Percentiles rank a stretch among this genome's conserved stretches.
Evolutionary conservation across 1,139 yeast species (phyloP).

Genomic region (Candida tropicalis): DNA sequence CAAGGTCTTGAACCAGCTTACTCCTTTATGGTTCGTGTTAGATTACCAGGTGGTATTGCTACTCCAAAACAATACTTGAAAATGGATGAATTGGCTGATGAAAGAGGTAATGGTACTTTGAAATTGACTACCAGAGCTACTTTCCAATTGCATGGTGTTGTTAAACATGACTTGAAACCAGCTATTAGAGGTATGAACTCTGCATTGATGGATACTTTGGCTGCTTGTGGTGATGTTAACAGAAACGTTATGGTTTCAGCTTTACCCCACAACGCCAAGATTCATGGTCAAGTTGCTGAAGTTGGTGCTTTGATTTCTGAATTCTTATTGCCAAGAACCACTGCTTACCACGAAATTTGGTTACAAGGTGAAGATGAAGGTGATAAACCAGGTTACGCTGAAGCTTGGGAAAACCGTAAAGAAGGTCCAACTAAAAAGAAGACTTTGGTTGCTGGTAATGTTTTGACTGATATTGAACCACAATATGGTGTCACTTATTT

Average conservation of each 20-base stretch:
- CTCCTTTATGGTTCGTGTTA: constrained; percentile 93
- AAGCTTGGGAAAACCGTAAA: constrained; percentile 71
- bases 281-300: constrained; percentile 73
- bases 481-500: constrained; percentile 82
- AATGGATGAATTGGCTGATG: constrained; percentile 80
- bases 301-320: constrained; percentile 73
- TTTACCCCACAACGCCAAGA: constrained; percentile 78
- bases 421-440: constrained; percentile 81
- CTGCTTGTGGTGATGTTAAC: constrained; percentile 98
- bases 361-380: constrained; percentile 80
- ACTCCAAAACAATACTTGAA: constrained; percentile 87
- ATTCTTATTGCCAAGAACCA: constrained; percentile 83
- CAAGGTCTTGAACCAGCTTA: constrained; percentile 95
- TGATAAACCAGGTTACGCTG: constrained; percentile 68
- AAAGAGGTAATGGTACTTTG: constrained; percentile 89
- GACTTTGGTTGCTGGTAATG: constrained; percentile 84
- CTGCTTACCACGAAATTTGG: constrained; percentile 98
- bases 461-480: constrained; percentile 85
- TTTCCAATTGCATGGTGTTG: constrained; percentile 93
- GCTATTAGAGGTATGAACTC: constrained; percentile 93
- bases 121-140: constrained; percentile 97
- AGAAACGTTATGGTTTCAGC: constrained; percentile 95
- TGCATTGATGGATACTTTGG: constrained; percentile 87
- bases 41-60: constrained; percentile 93
- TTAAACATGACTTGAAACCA: constrained; percentile 86